Evolutionary conservation across 345 rosid genomes (phyloP), one percentile per base, ranked within the genome.

Genomic region (Ceriops decandra): DNA sequence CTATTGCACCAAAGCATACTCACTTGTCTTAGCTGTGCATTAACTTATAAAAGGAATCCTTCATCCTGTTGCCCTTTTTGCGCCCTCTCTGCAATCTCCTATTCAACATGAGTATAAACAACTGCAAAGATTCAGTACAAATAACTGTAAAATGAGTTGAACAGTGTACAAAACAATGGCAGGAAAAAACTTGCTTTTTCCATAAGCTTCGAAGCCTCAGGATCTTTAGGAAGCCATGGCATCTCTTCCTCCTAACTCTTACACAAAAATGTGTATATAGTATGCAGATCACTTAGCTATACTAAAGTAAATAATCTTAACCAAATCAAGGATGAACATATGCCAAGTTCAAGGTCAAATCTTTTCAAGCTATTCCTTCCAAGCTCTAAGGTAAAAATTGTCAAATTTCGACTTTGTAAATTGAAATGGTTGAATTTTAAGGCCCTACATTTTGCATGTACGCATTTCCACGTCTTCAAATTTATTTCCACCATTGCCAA

Each of bases 41-140:
- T 93, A 66, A 91, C 98, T 86, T 91, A 90, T 73, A 93, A 78
- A 71, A 91, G 96, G 74, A 93, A 89, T 13, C 96, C 95, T 82
- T 91, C 98, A 81, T 91, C 95, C 35, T 88, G 85, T 74, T 86
- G 84, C 56, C 97, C 96, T 82, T 87, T 87, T 70, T 79, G 85
- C 76, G 91, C 95, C 80, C 85, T 82, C 79, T 82, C 92, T 51
- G 69, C 69, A 62, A 93, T 77, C 74, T 86, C 84, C 97, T 93
- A 68, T 79, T 72, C 28, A 63, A 54, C n/a, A 60, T 33, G 28
- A 21, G 24, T 46, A 73, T 62, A 20, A 28, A 22, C 19, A 66
- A 38, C 66, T 31, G 36, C 51, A 36, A 53, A 20, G 22, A n/a
- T 49, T n/a, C 53, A 65, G 30, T 26, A 35, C 6, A 65, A 47